phyloP scores from a whole-genome alignment of 1,284 basidiomycete genomes.

The Thecaphora thlaspeos region DNA sequence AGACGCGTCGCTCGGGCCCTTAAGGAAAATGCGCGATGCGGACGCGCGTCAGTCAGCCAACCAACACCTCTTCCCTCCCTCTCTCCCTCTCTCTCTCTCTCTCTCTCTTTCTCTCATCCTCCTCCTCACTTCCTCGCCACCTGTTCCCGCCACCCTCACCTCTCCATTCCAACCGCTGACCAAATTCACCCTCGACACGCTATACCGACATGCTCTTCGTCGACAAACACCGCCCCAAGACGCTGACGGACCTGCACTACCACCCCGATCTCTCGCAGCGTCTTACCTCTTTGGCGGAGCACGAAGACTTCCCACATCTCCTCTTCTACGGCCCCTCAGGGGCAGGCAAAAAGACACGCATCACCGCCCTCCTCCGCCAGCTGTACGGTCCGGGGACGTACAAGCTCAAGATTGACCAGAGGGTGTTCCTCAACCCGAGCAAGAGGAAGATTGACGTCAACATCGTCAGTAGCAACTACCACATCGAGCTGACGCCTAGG shows the following conservation, averaged over 20 bases:
- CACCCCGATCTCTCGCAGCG: conserved; percentile 78
- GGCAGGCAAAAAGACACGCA: conserved; percentile 96
- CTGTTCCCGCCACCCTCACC: too few species aligned
- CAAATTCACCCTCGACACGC: too few species aligned
- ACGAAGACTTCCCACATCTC: conserved; percentile 87
- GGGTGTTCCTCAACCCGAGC: conserved; percentile 90
- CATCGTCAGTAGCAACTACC: conserved; percentile 86
- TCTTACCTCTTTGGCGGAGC: conserved; percentile 68
- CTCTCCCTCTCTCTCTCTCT: too few species aligned
- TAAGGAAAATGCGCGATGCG: too few species aligned
- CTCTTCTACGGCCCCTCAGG: conserved; percentile 97
- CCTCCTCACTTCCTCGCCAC: too few species aligned
- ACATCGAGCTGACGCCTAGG: conserved; percentile 97
- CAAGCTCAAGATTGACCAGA: conserved; percentile 98
- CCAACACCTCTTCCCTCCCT: too few species aligned
- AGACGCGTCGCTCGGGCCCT: too few species aligned
- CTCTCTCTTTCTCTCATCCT: too few species aligned
- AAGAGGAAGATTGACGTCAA: conserved; percentile 94
- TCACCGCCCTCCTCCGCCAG: conserved; percentile 75
- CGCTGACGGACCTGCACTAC: conserved; percentile 83
- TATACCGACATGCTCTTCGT: conserved; percentile 54
- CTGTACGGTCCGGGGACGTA: conserved; percentile 89
- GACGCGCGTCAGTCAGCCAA: too few species aligned
- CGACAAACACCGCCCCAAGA: conserved; percentile 77
- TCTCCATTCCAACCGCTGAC: too few species aligned